A percentile compares a stretch with the other conserved stretches of the same genome.
Conservation (phyloP, 768 basidiomycete genomes). For the Boletus barrowsii region DNA sequence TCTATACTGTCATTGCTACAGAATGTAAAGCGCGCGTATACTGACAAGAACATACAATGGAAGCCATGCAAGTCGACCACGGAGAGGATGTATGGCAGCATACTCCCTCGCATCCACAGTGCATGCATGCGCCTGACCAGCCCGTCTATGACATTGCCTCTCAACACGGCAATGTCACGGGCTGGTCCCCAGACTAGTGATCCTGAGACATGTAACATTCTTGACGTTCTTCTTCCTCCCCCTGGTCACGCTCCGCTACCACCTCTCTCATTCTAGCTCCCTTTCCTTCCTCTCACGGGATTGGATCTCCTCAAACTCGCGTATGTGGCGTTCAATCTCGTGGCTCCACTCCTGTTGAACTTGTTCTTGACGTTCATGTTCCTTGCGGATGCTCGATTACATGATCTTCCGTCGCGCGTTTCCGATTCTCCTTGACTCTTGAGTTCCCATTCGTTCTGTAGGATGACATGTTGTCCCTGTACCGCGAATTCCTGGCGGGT, state of each 20-base stretch:
- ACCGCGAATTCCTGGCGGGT: neutral
- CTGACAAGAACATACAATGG: no score
- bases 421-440: constrained; percentile 7
- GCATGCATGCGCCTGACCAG: no score
- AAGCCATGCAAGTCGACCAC: no score
- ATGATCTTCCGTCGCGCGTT: neutral
- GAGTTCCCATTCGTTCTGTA: neutral
- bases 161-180: no score
- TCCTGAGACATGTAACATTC: constrained; percentile 23
- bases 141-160: no score
- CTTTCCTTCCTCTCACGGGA: neutral
- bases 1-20: no score
- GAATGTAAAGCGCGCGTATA: no score
- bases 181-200: no score
- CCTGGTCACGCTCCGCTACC: constrained; percentile 14
- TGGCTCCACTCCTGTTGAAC: constrained; percentile 1
- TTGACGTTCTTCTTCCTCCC: constrained; percentile 26
- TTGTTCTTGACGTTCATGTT: constrained; percentile 3
- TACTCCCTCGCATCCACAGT: no score
- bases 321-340: neutral
- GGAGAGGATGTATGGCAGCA: no score
- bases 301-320: constrained; percentile 5
- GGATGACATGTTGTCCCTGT: neutral
- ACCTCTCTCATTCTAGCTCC: constrained; percentile 1
- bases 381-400: neutral